phyloP scores from a whole-genome alignment of 257 asterid genomes.

The Schizonepeta tenuifolia region DNA sequence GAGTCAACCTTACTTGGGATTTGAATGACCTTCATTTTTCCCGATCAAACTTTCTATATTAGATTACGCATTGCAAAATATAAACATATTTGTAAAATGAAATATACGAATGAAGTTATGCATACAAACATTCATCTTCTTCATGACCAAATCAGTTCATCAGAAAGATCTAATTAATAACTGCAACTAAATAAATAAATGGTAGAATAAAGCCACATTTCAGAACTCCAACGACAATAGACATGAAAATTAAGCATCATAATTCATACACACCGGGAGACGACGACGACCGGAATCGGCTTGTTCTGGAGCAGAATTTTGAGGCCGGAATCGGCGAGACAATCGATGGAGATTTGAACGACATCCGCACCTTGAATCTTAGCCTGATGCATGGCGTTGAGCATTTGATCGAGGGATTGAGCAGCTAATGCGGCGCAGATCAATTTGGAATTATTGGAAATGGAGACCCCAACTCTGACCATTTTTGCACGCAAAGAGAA shows the following conservation, averaged over 20 bases:
- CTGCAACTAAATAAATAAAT: not conserved
- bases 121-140: not conserved
- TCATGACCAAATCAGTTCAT: not conserved
- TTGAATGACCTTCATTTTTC: too few species aligned
- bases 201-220: not conserved
- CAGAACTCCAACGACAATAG: too few species aligned
- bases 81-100: not conserved
- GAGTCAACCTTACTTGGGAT: too few species aligned
- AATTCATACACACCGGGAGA: conserved; percentile 39
- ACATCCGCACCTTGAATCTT: conserved; percentile 59
- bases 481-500: not conserved
- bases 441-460: conserved; percentile 39
- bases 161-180: not conserved
- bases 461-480: conserved; percentile 21
- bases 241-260: not conserved
- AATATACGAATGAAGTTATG: not conserved
- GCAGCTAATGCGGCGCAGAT: conserved; percentile 55
- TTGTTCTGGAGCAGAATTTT: conserved; percentile 43
- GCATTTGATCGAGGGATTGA: conserved; percentile 50
- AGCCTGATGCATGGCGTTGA: conserved; percentile 52
- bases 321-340: conserved; percentile 47
- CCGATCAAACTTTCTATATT: not conserved
- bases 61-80: not conserved
- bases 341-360: conserved; percentile 54
- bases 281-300: conserved; percentile 57